Percentiles rank a stretch among this genome's conserved stretches.
These are phyloP conservation scores for Lotmaria passim DNA, from an alignment of 208 protist species.

Conservation along the genomic window DNA sequence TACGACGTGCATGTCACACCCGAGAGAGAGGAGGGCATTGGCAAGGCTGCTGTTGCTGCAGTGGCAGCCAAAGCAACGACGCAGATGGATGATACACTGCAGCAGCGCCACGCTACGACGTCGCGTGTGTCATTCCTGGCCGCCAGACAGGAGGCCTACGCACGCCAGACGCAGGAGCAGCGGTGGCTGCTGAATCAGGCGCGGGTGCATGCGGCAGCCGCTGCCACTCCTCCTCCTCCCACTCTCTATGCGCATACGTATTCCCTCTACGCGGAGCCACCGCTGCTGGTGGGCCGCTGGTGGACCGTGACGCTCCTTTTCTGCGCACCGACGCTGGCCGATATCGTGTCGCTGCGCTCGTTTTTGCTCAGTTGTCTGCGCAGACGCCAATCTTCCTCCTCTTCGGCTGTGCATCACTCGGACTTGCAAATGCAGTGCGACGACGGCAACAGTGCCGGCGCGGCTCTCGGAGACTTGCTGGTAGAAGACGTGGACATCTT, in stretches of 20 bases:
- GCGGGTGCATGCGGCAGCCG: background rate
- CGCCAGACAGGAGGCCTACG: constrained; percentile 2
- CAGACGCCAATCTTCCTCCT: background rate
- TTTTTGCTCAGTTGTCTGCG: constrained; percentile 27
- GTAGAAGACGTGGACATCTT: constrained; percentile 62
- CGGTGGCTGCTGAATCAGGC: constrained; percentile 1
- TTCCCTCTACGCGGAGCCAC: constrained; percentile 47
- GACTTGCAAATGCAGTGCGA: background rate
- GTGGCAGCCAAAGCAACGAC: background rate
- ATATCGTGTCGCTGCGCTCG: constrained; percentile 47
- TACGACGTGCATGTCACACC: constrained; percentile 24
- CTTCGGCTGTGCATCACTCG: too few relatives aligned
- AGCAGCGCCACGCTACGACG: background rate
- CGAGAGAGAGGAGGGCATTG: too few relatives aligned
- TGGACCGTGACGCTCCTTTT: constrained; percentile 70
- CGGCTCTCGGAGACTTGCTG: background rate
- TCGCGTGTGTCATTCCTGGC: constrained; percentile 12
- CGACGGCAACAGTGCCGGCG: background rate
- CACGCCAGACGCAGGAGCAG: constrained; percentile 14
- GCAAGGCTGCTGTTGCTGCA: background rate
- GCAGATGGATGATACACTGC: background rate
- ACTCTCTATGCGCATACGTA: constrained; percentile 33
- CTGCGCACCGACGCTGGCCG: constrained; percentile 55
- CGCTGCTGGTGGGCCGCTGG: constrained; percentile 45
- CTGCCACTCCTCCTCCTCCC: background rate